These are phyloP conservation scores for Pleurotus salmoneostramineus DNA, from an alignment of 768 basidiomycete species.

Conservation along the genomic window DNA sequence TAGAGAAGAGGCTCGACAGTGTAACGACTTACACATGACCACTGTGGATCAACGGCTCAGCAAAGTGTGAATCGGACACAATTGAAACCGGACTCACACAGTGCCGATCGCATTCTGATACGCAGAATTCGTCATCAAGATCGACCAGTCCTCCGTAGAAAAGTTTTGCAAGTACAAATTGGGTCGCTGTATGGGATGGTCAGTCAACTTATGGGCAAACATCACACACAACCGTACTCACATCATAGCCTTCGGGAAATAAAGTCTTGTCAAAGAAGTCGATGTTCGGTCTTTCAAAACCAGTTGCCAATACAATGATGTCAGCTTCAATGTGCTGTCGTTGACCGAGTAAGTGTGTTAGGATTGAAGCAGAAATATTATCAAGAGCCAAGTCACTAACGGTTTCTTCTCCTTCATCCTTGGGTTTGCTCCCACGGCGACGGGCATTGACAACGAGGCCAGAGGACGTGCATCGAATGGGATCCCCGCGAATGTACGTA, in stretches of 20 bases:
- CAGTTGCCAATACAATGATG: constrained; percentile 49
- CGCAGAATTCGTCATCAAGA: constrained; percentile 47
- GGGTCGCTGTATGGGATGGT: constrained; percentile 27
- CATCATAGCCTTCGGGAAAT: constrained; percentile 47
- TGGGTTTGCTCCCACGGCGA: constrained; percentile 25
- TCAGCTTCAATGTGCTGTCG: constrained; percentile 34
- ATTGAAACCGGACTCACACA: constrained; percentile 21
- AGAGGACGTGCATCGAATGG: constrained; percentile 28
- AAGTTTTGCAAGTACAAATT: constrained; percentile 54
- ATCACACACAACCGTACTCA: constrained; percentile 10
- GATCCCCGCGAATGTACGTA: constrained; percentile 46
- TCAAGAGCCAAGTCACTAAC: constrained; percentile 1
- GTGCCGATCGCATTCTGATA: constrained; percentile 47
- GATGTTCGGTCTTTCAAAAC: constrained; percentile 42
- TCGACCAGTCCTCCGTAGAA: constrained; percentile 47
- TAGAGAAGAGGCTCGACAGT: background rate
- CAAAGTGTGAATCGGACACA: background rate
- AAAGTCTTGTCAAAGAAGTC: constrained; percentile 42
- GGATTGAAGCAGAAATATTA: background rate
- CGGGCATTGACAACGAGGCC: constrained; percentile 36
- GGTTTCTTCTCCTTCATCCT: constrained; percentile 25
- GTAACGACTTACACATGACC: constrained; percentile 35
- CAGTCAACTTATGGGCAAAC: background rate
- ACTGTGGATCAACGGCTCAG: constrained; percentile 13
- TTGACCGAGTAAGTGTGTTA: background rate